phyloP scores from a whole-genome alignment of 148 eudicot species.

The Pharnaceum exiguum region DNA sequence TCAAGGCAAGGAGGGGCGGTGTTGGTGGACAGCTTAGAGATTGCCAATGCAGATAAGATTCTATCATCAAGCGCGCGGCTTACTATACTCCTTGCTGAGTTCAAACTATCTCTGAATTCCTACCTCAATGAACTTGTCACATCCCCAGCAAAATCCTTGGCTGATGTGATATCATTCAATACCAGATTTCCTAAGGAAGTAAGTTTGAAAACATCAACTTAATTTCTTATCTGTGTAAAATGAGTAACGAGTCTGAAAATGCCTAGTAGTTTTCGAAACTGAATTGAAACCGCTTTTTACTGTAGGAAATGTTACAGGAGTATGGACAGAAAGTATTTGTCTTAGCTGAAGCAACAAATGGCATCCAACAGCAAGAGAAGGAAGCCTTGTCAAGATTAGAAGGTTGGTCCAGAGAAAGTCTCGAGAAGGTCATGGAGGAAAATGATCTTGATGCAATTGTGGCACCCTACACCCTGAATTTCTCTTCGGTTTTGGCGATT shows the following conservation, averaged over 20 bases:
- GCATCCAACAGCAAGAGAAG: conserved; percentile 26
- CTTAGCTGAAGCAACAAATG: conserved; percentile 36
- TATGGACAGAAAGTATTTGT: conserved; percentile 34
- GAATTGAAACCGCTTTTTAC: no score
- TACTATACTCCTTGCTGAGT: conserved; percentile 31
- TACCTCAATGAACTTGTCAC: conserved; percentile 31
- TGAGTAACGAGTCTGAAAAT: not conserved
- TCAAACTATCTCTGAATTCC: conserved; percentile 38
- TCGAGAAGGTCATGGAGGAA: conserved; percentile 48
- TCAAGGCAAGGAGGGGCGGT: conserved; percentile 40
- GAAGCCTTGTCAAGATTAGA: conserved; percentile 10
- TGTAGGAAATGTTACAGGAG: conserved; percentile 42
- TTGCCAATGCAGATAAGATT: conserved; percentile 31
- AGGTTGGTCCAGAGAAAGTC: conserved; percentile 26
- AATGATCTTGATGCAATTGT: conserved; percentile 44
- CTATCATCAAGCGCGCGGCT: conserved; percentile 16
- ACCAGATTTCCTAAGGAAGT: conserved; percentile 22
- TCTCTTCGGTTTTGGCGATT: conserved; percentile 30
- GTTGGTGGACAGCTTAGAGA: conserved; percentile 37
- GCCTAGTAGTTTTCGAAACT: not conserved
- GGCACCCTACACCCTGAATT: conserved; percentile 15
- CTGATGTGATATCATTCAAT: conserved; percentile 49
- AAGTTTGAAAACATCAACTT: not conserved
- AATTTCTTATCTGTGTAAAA: not conserved
- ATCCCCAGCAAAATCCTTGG: conserved; percentile 42